A percentile compares a stretch with the other conserved stretches of the same genome.
Evolutionary conservation across 2,329 filamentous ascomycete species (phyloP).

Genomic region (Hymenoscyphus occultus): DNA sequence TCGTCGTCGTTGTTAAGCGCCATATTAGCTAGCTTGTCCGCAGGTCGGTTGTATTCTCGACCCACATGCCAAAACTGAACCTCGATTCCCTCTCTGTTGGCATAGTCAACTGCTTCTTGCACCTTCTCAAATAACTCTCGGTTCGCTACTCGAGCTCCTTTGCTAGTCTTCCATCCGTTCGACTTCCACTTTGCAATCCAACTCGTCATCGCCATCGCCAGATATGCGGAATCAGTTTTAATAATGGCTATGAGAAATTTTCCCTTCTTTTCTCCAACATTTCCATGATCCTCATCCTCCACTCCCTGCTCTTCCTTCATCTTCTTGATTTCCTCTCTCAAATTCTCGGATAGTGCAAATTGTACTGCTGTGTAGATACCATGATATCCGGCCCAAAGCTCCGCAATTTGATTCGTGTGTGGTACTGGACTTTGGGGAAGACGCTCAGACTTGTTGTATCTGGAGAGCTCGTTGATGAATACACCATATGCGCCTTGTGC

Average conservation of each 20-base stretch:
- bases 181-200: slow-evolving; percentile 36
- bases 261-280: too few relatives aligned
- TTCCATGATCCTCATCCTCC: neutral
- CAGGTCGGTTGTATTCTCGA: slow-evolving; percentile 8
- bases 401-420: slow-evolving; percentile 1
- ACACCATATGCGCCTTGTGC: neutral
- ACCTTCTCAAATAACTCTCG: slow-evolving; percentile 10
- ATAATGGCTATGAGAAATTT: slow-evolving; percentile 16
- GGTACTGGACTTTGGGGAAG: neutral
- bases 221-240: slow-evolving; percentile 38
- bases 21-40: slow-evolving; percentile 11
- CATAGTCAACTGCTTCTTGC: slow-evolving; percentile 3
- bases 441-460: neutral
- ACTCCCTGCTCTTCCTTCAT: neutral
- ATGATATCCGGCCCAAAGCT: neutral
- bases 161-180: slow-evolving; percentile 32
- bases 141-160: slow-evolving; percentile 22
- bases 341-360: neutral
- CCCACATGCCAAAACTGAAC: slow-evolving; percentile 20
- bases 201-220: slow-evolving; percentile 36
- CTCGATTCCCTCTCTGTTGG: slow-evolving; percentile 5
- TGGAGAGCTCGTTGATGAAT: neutral
- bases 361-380: too few relatives aligned
- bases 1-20: neutral
- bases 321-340: neutral